Evolutionary conservation across 2,329 filamentous ascomycete genomes (phyloP), one percentile per base, ranked within the genome.

Genomic region (Ophiostoma australiae): DNA sequence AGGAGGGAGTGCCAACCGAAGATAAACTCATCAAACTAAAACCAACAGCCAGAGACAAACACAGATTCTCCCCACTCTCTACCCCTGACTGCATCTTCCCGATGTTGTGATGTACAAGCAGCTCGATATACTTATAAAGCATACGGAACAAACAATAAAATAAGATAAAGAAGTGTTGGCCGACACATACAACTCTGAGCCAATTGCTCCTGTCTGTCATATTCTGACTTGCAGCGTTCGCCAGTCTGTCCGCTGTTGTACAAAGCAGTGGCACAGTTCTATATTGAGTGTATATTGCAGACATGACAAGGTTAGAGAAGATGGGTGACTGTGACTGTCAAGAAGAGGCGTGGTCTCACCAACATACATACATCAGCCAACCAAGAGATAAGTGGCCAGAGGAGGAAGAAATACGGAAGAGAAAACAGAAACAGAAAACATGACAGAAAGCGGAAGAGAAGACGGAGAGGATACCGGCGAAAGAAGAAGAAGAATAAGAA

Each of bases 161-260:
- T 7, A 20, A 20, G 17, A 17, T 5, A 48, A 7, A 48, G 5
- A 5, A n/a, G 33, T 37, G 61, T 37, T 66, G 61, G 3, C 61
- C 33, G 7, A 39, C 0, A 23, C 63, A 66, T 20, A 65, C 31
- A 48, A 7, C 3, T 6, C 35, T 20, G 35, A 66, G 20, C 63
- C 63, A 66, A 66, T 66, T 39, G 35, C 63, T 66, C 35, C 20
- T 15, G 20, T 23, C 63, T 66, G 63, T 66, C 63, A 66, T 66
- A 66, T 66, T 66, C 31, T 13, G 63, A 39, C 61, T 41, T 39
- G 63, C 10, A 13, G 35, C n/a, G 35, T 66, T n/a, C 35, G 35
- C 37, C 63, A 66, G 35, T 41, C 35, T 66, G 63, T 66, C 63
- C 33, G 20, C 17, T 66, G 63, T 66, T 39, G 63, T 20, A 66